Evolutionary conservation across 2,329 filamentous ascomycete genomes (phyloP), one percentile per base, ranked within the genome.

Genomic region (Fusarium luffae): DNA sequence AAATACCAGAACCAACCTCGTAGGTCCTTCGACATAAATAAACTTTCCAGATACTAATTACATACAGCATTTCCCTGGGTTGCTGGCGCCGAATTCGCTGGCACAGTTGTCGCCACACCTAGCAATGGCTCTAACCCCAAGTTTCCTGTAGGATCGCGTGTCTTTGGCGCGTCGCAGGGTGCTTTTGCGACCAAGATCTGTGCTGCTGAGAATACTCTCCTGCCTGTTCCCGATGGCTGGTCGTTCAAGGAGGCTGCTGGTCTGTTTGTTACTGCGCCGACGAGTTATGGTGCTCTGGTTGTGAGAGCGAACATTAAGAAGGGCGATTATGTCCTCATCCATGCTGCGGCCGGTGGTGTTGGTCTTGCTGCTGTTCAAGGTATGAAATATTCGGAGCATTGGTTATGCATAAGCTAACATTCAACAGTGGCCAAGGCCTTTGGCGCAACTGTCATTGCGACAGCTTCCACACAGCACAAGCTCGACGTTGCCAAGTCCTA

Each of bases 1-100:
- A 97, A 97, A 87, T 98, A 98, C 82, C 95, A 98, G 78, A 87
- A 93, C 78, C 94, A 98, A 75, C 94, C 94, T 0, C 89, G 86
- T 88, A 79, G 30, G 82, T 67, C 47, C 12, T 5, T 12, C 13
- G 7, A 7, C 10, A 1, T 1, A 13, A 28, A 18, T 21, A 64
- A 18, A 4, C 5, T 7, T 4, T 25, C 19, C 21, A 11, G 5
- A 8, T 5, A 10, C 19, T 63, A 9, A 69, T 7, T 3, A 1
- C 4, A 4, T 18, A 18, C 59, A 87, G 85, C 92, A 0, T 90
- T 98, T 50, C 94, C 94, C 32, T 97, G 94, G 94, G 83, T 95
- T 51, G 89, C 93, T 1, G 95, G 95, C 65, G 88, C 88, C 76
- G 95, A 98, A 78, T 98, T 98, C 82, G 89, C 93, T 25, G 95